These are phyloP conservation scores for Rhynchospora tenuis DNA, from an alignment of 176 grass and related monocot species.

Conservation along the genomic window DNA sequence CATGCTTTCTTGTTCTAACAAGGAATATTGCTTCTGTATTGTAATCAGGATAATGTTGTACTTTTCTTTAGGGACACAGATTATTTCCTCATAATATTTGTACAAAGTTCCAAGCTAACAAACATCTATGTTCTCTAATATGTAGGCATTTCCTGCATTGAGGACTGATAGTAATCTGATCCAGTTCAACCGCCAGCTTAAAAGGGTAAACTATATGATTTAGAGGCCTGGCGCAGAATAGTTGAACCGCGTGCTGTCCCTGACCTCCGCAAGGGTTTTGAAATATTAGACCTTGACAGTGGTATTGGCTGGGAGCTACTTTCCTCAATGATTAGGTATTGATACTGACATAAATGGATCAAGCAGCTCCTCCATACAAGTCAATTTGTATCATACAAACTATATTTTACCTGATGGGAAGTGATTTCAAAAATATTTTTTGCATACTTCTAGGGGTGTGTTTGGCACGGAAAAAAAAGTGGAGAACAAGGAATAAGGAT, in stretches of 20 bases:
- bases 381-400: not conserved
- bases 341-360: not conserved
- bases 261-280: constrained; percentile 76
- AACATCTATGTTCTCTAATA: not conserved
- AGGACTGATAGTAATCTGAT: constrained; percentile 81
- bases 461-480: too few species aligned
- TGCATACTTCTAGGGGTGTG: too few species aligned
- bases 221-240: constrained; percentile 64
- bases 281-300: constrained; percentile 72
- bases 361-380: not conserved
- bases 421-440: not conserved
- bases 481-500: too few species aligned
- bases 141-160: constrained; percentile 73
- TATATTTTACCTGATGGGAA: not conserved
- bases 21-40: not conserved
- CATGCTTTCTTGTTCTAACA: not conserved
- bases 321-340: constrained; percentile 55
- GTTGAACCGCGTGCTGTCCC: constrained; percentile 75
- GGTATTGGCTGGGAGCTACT: constrained; percentile 92
- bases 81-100: not conserved
- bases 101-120: not conserved
- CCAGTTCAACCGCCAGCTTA: constrained; percentile 96
- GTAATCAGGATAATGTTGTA: not conserved
- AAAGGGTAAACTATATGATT: constrained; percentile 66
- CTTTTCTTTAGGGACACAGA: not conserved